These are phyloP conservation scores for Solanum microdontum DNA, from an alignment of 257 asterid genomes.

Conservation along the genomic window DNA sequence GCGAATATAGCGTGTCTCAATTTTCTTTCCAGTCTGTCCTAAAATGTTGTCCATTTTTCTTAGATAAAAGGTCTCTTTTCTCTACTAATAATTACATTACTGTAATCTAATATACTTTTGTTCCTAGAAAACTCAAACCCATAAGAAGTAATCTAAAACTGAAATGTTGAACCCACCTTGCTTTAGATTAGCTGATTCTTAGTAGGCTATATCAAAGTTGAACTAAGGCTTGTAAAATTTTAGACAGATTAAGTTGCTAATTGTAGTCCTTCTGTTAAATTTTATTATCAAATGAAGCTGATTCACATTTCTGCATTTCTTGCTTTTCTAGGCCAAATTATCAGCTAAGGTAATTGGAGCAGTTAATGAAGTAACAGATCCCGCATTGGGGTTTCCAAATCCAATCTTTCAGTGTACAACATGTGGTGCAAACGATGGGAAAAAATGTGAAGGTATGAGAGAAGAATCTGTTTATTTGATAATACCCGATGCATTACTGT, in stretches of 20 bases:
- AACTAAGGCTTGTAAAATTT: not conserved
- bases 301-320: not conserved
- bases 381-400: conserved; percentile 74
- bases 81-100: not conserved
- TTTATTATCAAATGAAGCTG: conserved; percentile 2
- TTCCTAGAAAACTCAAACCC: not conserved
- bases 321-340: conserved; percentile 38
- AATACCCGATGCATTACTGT: conserved; percentile 6
- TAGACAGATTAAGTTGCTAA: not conserved
- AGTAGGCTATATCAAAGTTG: not conserved
- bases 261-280: not conserved
- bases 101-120: not conserved
- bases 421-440: conserved; percentile 59
- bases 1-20: not conserved
- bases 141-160: not conserved
- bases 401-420: conserved; percentile 45
- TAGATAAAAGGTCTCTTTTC: not conserved
- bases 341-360: conserved; percentile 36
- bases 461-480: conserved; percentile 7
- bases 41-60: not conserved
- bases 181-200: not conserved
- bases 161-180: not conserved
- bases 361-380: conserved; percentile 72
- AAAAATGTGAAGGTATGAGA: conserved; percentile 72
- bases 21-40: not conserved